phyloP scores from a whole-genome alignment of 2,329 filamentous ascomycete species.

The Talaromyces rugulosus region DNA sequence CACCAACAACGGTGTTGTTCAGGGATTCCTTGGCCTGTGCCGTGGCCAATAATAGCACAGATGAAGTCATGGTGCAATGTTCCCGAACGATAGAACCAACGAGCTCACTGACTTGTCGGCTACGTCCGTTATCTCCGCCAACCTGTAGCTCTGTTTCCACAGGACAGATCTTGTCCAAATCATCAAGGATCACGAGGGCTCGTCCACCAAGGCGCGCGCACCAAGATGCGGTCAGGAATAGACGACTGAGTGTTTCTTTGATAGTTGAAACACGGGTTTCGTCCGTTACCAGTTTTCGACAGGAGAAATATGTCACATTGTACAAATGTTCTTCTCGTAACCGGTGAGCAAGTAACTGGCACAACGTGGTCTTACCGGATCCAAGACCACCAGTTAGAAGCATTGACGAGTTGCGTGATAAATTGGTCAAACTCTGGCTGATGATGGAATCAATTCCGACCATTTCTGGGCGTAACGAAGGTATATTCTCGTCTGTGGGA shows the following conservation, averaged over 20 bases:
- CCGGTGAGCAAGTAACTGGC: conserved; percentile 68
- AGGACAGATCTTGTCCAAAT: conserved; percentile 88
- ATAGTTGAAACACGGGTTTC: conserved; percentile 86
- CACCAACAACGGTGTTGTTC: conserved; percentile 84
- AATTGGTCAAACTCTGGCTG: conserved; percentile 66
- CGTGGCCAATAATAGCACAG: conserved; percentile 82
- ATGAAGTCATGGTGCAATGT: conserved; percentile 73
- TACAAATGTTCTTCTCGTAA: conserved; percentile 71
- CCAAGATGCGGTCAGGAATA: conserved; percentile 90
- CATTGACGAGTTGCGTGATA: conserved; percentile 83
- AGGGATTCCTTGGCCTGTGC: conserved; percentile 90
- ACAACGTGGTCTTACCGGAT: conserved; percentile 80
- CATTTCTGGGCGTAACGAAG: conserved; percentile 54
- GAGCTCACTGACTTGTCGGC: conserved; percentile 85
- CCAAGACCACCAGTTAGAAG: conserved; percentile 85
- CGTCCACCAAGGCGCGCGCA: conserved; percentile 80
- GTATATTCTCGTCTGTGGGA: conserved; percentile 52
- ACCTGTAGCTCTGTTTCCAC: conserved; percentile 92
- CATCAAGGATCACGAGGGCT: conserved; percentile 82
- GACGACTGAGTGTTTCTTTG: conserved; percentile 76
- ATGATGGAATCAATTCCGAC: conserved; percentile 82
- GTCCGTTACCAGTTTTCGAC: conserved; percentile 80
- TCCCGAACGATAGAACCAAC: conserved; percentile 78
- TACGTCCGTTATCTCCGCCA: conserved; percentile 87
- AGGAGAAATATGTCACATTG: conserved; percentile 81